Percentiles rank a stretch among this genome's conserved stretches.
Conservation (phyloP, 1,139 yeast genomes). For the Scheffersomyces quercinus region DNA sequence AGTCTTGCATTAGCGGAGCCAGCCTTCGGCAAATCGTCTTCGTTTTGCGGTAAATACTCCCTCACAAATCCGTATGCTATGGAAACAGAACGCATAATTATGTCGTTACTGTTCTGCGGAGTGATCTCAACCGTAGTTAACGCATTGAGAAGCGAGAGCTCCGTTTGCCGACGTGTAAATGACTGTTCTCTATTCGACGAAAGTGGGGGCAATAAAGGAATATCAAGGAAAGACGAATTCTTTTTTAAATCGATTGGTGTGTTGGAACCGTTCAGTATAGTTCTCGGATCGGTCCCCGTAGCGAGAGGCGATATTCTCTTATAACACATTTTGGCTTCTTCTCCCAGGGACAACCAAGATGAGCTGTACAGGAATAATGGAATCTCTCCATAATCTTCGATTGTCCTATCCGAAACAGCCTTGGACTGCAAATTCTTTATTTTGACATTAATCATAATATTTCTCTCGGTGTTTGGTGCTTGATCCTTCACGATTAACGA, state of each 20-base stretch:
- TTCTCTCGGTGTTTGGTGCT: constrained; percentile 15
- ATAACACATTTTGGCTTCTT: neutral
- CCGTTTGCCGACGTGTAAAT: constrained; percentile 33
- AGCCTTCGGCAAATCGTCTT: no score
- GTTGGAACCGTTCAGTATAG: no score
- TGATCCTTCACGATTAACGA: constrained; percentile 16
- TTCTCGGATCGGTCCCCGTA: no score
- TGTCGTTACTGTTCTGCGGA: constrained; percentile 1
- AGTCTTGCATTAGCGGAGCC: no score
- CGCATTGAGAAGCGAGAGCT: constrained; percentile 25
- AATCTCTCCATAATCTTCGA: neutral
- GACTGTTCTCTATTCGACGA: constrained; percentile 31
- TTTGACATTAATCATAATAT: constrained; percentile 16
- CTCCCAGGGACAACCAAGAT: neutral
- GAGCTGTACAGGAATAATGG: neutral
- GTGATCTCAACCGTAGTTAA: constrained; percentile 10
- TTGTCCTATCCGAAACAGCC: no score
- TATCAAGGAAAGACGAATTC: no score
- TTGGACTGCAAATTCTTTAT: constrained; percentile 3
- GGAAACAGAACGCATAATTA: constrained; percentile 6
- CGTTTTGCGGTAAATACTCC: neutral
- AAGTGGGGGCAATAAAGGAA: constrained; percentile 22
- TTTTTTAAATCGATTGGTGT: no score
- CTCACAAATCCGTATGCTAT: constrained; percentile 6
- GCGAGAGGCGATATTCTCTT: neutral